Conservation (phyloP, 75 land plant species). For the Cryptomeria japonica region DNA sequence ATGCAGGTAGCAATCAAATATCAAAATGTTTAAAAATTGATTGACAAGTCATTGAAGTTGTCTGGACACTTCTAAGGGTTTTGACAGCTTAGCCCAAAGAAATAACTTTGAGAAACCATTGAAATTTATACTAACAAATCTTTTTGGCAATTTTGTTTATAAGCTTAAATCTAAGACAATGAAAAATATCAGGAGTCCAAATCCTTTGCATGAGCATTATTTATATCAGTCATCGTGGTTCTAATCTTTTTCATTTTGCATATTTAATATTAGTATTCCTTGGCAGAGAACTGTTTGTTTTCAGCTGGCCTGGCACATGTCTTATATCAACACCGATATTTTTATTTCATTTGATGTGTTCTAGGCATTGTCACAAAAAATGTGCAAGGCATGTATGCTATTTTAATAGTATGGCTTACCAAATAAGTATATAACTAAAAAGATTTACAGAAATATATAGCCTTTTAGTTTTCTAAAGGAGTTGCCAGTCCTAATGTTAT, state of each 20-base stretch:
- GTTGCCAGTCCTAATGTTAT: neutral
- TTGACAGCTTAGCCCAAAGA: neutral
- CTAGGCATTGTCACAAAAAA: neutral
- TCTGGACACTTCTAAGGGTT: neutral
- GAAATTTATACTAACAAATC: neutral
- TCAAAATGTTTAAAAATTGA: too few relatives aligned
- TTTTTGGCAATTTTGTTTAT: neutral
- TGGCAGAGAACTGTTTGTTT: neutral
- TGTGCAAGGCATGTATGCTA: neutral
- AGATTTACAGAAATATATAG: neutral
- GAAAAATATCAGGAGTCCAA: neutral
- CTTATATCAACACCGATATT: neutral
- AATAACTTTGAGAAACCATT: neutral
- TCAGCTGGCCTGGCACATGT: neutral
- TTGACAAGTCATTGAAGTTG: too few relatives aligned
- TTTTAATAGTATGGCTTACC: neutral
- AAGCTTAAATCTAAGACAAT: neutral
- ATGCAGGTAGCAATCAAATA: too few relatives aligned
- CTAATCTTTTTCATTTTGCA: neutral
- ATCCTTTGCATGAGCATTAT: neutral
- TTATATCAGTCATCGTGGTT: neutral
- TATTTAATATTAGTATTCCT: neutral
- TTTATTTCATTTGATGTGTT: neutral
- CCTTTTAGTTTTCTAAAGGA: neutral
- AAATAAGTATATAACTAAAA: neutral